These are phyloP conservation scores for Boletus reticulatus DNA, from an alignment of 768 basidiomycete genomes.

Conservation along the genomic window DNA sequence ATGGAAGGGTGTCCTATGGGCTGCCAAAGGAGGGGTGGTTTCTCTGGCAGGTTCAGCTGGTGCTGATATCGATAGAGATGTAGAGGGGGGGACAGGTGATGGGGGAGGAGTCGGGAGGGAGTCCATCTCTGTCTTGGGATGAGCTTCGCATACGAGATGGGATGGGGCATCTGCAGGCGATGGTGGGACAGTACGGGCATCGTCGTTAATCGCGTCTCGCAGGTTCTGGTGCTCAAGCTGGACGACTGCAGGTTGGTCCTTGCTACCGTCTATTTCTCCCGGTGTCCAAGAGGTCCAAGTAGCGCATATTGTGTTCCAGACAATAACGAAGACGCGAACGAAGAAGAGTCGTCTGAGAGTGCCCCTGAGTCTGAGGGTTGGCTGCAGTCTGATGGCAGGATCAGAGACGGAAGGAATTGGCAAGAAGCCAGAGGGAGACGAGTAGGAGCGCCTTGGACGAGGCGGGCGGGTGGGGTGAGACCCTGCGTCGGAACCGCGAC, in stretches of 20 bases:
- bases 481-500: slow-evolving; percentile 28
- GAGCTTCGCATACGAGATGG: slow-evolving; percentile 5
- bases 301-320: slow-evolving; percentile 67
- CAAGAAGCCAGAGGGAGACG: slow-evolving; percentile 55
- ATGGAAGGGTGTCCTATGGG: slow-evolving; percentile 69
- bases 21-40: slow-evolving; percentile 46
- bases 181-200: slow-evolving; percentile 19
- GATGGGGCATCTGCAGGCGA: slow-evolving; percentile 18
- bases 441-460: slow-evolving; percentile 57
- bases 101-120: slow-evolving; percentile 27
- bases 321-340: slow-evolving; percentile 62
- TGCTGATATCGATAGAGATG: slow-evolving; percentile 10
- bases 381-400: slow-evolving; percentile 35
- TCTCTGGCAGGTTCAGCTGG: slow-evolving; percentile 36
- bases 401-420: slow-evolving; percentile 37
- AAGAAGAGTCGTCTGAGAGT: slow-evolving; percentile 63
- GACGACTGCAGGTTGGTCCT: slow-evolving; percentile 2
- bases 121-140: slow-evolving; percentile 11
- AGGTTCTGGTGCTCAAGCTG: slow-evolving; percentile 8
- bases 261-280: slow-evolving; percentile 21
- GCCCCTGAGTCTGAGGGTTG: slow-evolving; percentile 37
- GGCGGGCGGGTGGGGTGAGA: slow-evolving; percentile 32
- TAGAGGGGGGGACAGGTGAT: slow-evolving; percentile 13
- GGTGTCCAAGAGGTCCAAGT: slow-evolving; percentile 51
- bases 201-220: slow-evolving; percentile 8